Percentiles rank a stretch among this genome's conserved stretches.
phyloP scores from a whole-genome alignment of 371 early-diverging fungal species.

The Blakeslea trispora region DNA sequence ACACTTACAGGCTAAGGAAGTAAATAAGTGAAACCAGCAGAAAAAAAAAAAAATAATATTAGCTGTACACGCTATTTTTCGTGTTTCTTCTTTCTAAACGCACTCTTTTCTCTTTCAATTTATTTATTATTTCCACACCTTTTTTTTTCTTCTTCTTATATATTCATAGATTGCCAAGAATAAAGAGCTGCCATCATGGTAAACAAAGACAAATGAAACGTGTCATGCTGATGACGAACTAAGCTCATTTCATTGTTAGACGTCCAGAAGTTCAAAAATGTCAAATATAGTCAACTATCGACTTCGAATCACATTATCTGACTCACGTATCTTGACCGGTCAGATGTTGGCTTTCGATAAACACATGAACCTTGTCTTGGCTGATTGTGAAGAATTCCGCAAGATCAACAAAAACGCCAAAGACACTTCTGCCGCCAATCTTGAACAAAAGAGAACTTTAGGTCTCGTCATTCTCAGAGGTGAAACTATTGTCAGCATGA shows the following conservation, averaged over 20 bases:
- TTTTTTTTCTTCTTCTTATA: slow-evolving; percentile 1
- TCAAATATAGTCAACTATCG: slow-evolving; percentile 93
- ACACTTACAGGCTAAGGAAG: not conserved
- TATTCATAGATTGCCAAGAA: not conserved
- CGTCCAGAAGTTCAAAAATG: slow-evolving; percentile 86
- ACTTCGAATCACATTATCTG: slow-evolving; percentile 88
- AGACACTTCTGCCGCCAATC: slow-evolving; percentile 50
- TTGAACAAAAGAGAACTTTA: slow-evolving; percentile 84
- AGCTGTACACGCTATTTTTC: slow-evolving; percentile 1
- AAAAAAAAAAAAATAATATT: no score
- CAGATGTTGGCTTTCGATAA: slow-evolving; percentile 98
- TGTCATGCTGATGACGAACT: not conserved
- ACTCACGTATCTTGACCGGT: slow-evolving; percentile 91
- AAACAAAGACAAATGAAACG: not conserved
- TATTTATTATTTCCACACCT: no score
- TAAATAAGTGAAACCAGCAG: no score
- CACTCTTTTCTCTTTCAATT: not conserved
- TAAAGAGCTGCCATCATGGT: not conserved
- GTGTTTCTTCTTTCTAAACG: not conserved
- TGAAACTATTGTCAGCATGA: slow-evolving; percentile 89
- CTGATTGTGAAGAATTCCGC: slow-evolving; percentile 97
- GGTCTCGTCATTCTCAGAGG: slow-evolving; percentile 96
- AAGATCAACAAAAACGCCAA: slow-evolving; percentile 74
- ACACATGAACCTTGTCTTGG: slow-evolving; percentile 97
- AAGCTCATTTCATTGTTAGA: slow-evolving; percentile 3